Evolutionary conservation across 768 basidiomycete species (phyloP), one percentile per base, ranked within the genome.

Genomic region (Lactarius indigo): DNA sequence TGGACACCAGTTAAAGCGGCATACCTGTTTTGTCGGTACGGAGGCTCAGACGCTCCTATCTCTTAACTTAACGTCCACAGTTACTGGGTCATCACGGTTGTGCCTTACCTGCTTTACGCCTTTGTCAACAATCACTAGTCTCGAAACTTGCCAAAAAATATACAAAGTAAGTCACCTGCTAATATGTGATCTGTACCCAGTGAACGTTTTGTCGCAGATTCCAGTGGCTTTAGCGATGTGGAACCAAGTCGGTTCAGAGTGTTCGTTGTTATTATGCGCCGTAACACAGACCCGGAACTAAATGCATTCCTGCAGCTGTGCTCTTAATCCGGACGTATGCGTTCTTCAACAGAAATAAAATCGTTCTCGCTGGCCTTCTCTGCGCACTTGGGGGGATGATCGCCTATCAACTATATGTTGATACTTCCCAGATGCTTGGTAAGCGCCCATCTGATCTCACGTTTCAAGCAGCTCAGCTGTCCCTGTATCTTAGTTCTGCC

Each of bases 1-100:
- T 92, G 91, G 91, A 91, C 89, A 44, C 90, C 91, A 57, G 90
- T 92, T 75, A 92, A 92, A 77, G 76, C 86, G 66, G 87, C 91
- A 58, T 92, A 92, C 77, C 83, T 92, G 70, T 90, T 92, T 81
- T 92, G 91, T 80, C 85, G 91, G 91, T 85, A 74, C 75, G 84
- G 79, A 52, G 56, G 39, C 56, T 50, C 18, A 23, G 47, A 64
- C 18, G 7, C 23, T 57, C 23, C 59, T 31, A 57, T 57, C 20
- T 62, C 28, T 44, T 28, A 17, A 15, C 13, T 60, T 17, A 52
- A 31, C 39, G 9, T 57, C 57, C 66, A 20, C 71, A 91, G 91
- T 5, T 92, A 92, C 73, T 92, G 90, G 91, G 91, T 92, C 65
- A 87, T 93, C 65, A 82, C 80, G 52, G 88, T 91, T 57, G 88